Evolutionary conservation across 805 yeast genomes (phyloP), one percentile per base, ranked within the genome.

Genomic region (Lachancea sp.): DNA sequence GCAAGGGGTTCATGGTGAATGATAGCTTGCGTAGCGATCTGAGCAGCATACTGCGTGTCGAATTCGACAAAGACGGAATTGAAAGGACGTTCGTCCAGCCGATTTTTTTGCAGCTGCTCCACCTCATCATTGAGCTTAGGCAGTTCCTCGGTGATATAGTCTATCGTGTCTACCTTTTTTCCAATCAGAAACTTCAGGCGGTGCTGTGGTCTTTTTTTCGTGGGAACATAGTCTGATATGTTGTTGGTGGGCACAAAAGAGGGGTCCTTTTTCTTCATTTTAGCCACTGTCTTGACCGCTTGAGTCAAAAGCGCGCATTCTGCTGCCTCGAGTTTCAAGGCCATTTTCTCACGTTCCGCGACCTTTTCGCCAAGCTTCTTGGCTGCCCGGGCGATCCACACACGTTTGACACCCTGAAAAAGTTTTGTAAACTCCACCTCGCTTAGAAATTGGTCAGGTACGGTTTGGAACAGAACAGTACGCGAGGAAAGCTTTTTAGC

Each of bases 21-120:
- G 3, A 73, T 68, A 1, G 81, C 62, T 63, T 83, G 91, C 51
- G 63, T 73, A 0, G 93, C 93, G 48, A 81, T 59, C 62, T 85
- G 91, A 6, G 91, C 91, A 49, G 71, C 68, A 62, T 81, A 83
- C 62, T 84, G 91, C 50, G 79, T 77, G 38, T 80, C 87, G 58
- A 85, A 85, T 65, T 84, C 91, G 35, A 84, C 89, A 52, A 84
- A 81, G 29, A 84, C 77, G 3, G 91, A 80, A 62, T 88, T 87
- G 70, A 87, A 79, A n/a, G 90, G 84, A 38, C 69, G 68, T 10
- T 67, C 62, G 15, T 67, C 65, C 44, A 68, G 62, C 57, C 73
- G 80, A 29, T 63, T 67, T 27, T 66, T 59, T 61, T 84, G 91
- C 54, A 82, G 54, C 36, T 68, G 69, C 39, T 62, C 67, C 49